Percentiles rank a stretch among this genome's conserved stretches.
These are phyloP conservation scores for Apiotrichum domesticum DNA, from an alignment of 1,284 basidiomycete genomes.

Conservation along the genomic window DNA sequence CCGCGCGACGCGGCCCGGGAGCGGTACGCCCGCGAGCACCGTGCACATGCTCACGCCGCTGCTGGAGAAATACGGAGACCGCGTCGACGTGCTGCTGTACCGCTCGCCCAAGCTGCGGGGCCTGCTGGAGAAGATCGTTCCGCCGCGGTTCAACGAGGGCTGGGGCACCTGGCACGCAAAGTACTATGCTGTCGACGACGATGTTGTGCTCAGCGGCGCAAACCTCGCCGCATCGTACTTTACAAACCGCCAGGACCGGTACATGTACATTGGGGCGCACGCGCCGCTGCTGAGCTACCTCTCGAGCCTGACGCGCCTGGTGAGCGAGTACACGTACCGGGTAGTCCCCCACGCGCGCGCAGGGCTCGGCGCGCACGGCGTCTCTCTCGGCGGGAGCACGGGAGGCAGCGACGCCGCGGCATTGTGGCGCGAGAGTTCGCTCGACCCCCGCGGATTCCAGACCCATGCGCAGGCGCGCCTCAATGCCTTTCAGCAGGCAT, in stretches of 20 bases:
- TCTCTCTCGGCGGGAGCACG: conserved; percentile 5
- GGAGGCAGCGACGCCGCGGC: conserved; percentile 9
- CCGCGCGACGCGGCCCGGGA: conserved; percentile 76
- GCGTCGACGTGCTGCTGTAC: conserved; percentile 73
- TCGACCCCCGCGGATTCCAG: conserved; percentile 35
- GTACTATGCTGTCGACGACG: conserved; percentile 87
- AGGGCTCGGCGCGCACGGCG: conserved; percentile 10
- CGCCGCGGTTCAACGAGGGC: conserved; percentile 91
- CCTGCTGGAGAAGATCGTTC: conserved; percentile 67
- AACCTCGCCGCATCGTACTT: conserved; percentile 94
- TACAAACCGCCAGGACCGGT: conserved; percentile 89
- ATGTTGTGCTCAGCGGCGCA: conserved; percentile 90
- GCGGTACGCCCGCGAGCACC: conserved; percentile 54
- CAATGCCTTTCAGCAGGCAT: conserved; percentile 44
- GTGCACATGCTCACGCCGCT: conserved; percentile 68
- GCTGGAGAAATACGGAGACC: conserved; percentile 62
- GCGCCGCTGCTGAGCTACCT: conserved; percentile 72
- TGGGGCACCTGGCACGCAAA: conserved; percentile 99
- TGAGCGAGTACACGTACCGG: conserved; percentile 67
- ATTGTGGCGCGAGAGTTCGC: conserved; percentile 17
- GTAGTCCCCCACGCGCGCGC: conserved; percentile 9
- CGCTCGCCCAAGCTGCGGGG: conserved; percentile 78
- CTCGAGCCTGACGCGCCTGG: conserved; percentile 64
- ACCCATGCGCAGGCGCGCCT: conserved; percentile 41
- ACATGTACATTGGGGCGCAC: conserved; percentile 67